Base-by-base conservation (phyloP, 768 basidiomycete species). In the Cystobasidium ongulense region DNA sequence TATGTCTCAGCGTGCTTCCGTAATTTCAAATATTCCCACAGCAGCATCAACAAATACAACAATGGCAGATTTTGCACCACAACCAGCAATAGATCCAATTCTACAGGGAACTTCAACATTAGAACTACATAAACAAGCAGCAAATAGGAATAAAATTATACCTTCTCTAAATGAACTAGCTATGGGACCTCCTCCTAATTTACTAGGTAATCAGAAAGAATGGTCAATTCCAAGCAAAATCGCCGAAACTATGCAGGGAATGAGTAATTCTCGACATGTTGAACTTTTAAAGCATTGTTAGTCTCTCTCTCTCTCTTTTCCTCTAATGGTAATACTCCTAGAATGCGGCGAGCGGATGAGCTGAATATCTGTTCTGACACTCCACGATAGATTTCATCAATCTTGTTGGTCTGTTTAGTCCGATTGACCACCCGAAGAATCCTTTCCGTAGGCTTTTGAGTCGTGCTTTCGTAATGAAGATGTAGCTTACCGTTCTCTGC, bases 231-330 rank as follows among this genome's bases (percentile, higher is more conserved):
- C 68, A 1, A 3, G 25, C 10, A 35, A 71, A 5, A 71, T 71
- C 18, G 35, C 4, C 8, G 68, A 71, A 33, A 33, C 33, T 31
- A 54, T 71, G 53, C 59, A 57, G 43, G 38, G 25, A 2, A 71
- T 71, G 68, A 36, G 13, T 8, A 59, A 57, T 59, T 23, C 52
- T 46, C 33, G 68, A 23, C 68, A 71, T 46, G 68, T 43, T 29
- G 68, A 71, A n/a, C 36, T 71, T 8, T 36, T 71, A 1, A 54
- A 43, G 25, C 68, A 71, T 71, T 71, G 68, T 71, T 8, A 71
- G 68, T 35, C 7, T 35, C 4, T 46, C 23, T 1, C 25, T 15
- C 15, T 43, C 64, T 57, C 13, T 61, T 11, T 31, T 61, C 5
- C 31, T n/a, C n/a, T n/a, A n/a, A n/a, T n/a, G n/a, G n/a, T n/a